phyloP scores from a whole-genome alignment of 495 filamentous ascomycete genomes.

The Neurospora sp. region DNA sequence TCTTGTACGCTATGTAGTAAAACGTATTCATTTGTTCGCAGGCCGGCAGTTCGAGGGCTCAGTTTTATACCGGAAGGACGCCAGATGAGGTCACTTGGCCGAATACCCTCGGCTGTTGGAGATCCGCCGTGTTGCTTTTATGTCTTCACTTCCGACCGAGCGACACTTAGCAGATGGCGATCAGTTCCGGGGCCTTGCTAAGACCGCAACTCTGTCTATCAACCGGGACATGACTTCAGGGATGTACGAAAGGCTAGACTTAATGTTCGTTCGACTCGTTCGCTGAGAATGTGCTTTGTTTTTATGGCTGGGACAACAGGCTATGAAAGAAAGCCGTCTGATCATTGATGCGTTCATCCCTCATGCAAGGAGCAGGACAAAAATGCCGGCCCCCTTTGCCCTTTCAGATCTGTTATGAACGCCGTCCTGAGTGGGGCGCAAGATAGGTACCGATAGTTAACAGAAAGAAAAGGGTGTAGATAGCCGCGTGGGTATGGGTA shows the following conservation, averaged over 20 bases:
- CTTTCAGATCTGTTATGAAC: not conserved
- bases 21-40: slow-evolving; percentile 2
- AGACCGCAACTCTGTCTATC: not conserved
- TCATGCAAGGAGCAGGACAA: not conserved
- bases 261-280: not conserved
- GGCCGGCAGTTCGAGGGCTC: not conserved
- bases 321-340: not conserved
- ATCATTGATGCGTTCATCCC: not conserved
- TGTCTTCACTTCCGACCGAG: not conserved
- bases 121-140: not conserved
- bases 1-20: slow-evolving; percentile 25
- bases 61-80: not conserved
- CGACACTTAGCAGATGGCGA: not conserved
- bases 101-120: not conserved
- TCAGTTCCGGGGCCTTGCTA: not conserved
- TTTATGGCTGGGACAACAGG: not conserved
- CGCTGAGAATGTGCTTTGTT: not conserved
- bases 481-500: not conserved
- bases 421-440: not conserved
- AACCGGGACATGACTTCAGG: not conserved
- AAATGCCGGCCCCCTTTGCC: not conserved
- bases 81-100: not conserved
- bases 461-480: not conserved
- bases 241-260: not conserved
- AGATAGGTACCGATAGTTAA: not conserved